Evolutionary conservation across 192 early-diverging fungal genomes (phyloP).

Genomic region (Coemansia sp.): DNA sequence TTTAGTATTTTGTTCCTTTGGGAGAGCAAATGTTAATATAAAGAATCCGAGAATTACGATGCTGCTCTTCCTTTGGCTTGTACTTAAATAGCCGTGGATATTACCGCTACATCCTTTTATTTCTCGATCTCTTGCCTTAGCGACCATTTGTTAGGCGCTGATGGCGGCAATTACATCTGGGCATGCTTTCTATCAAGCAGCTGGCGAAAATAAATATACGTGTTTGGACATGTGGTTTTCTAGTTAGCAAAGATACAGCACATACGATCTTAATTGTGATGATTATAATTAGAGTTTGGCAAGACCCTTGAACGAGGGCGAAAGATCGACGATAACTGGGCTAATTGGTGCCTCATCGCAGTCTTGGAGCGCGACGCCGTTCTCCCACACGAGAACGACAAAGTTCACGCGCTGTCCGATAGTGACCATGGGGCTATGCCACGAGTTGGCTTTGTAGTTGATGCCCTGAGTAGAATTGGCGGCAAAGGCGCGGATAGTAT

Average conservation of each 20-base stretch:
- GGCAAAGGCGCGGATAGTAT: slow-evolving; percentile 73
- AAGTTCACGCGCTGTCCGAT: slow-evolving; percentile 66
- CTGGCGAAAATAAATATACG: neutral
- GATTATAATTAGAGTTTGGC: slow-evolving; percentile 27
- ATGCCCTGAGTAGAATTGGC: slow-evolving; percentile 73
- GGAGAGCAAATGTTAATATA: neutral
- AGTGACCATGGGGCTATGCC: slow-evolving; percentile 91
- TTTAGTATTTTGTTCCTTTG: neutral
- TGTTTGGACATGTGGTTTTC: neutral
- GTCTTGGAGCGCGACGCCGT: slow-evolving; percentile 69
- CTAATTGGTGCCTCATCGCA: slow-evolving; percentile 62
- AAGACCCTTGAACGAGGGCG: slow-evolving; percentile 43
- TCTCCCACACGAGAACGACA: slow-evolving; percentile 77
- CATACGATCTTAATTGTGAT: neutral
- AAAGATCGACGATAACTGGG: slow-evolving; percentile 36
- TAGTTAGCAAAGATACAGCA: neutral
- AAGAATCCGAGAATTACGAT: neutral
- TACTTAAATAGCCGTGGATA: neutral
- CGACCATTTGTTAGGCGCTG: neutral
- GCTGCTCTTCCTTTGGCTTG: neutral
- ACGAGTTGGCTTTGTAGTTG: slow-evolving; percentile 78
- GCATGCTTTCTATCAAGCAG: neutral
- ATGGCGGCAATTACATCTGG: neutral
- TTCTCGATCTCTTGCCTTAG: neutral
- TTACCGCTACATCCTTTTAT: neutral